Evolutionary conservation across 768 basidiomycete genomes (phyloP).

Genomic region (Lyophyllum atratum): DNA sequence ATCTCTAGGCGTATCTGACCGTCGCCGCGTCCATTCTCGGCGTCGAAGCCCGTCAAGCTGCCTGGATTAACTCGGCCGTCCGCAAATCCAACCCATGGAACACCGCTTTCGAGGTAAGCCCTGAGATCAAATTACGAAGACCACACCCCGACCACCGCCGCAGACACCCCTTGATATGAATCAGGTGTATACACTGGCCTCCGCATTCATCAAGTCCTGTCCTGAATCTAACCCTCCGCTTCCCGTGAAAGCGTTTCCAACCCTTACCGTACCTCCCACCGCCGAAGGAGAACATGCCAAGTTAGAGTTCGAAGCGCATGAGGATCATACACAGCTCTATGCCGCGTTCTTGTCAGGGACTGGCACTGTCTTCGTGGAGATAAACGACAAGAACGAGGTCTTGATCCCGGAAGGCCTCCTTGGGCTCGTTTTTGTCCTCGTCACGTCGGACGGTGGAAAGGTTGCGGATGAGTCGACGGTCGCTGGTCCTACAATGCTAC

Average conservation of each 20-base stretch:
- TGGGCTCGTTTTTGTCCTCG: constrained; percentile 55
- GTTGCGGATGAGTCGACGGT: constrained; percentile 50
- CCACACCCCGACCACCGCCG: too few relatives aligned
- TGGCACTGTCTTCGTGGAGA: constrained; percentile 38
- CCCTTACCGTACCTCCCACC: constrained; percentile 33
- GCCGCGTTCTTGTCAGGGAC: constrained; percentile 54
- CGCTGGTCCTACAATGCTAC: constrained; percentile 56
- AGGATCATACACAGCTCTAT: constrained; percentile 29
- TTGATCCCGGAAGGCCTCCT: constrained; percentile 42
- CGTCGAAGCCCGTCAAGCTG: constrained; percentile 64
- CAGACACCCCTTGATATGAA: constrained; percentile 42
- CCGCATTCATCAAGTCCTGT: constrained; percentile 52
- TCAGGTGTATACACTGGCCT: constrained; percentile 41
- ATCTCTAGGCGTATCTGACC: constrained; percentile 42
- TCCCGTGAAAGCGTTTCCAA: constrained; percentile 47
- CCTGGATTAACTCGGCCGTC: constrained; percentile 58
- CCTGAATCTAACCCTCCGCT: constrained; percentile 50
- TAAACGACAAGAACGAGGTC: constrained; percentile 32
- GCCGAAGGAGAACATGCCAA: constrained; percentile 17
- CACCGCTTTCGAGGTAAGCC: constrained; percentile 55
- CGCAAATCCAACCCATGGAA: constrained; percentile 55
- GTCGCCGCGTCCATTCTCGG: constrained; percentile 60
- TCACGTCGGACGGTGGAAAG: constrained; percentile 38
- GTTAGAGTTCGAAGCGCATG: constrained; percentile 23
- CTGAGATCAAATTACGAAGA: too few relatives aligned